A percentile compares a stretch with the other conserved stretches of the same genome.
These are phyloP conservation scores for Ophiobolus disseminans DNA, from an alignment of 2,329 filamentous ascomycete species.

Conservation along the genomic window DNA sequence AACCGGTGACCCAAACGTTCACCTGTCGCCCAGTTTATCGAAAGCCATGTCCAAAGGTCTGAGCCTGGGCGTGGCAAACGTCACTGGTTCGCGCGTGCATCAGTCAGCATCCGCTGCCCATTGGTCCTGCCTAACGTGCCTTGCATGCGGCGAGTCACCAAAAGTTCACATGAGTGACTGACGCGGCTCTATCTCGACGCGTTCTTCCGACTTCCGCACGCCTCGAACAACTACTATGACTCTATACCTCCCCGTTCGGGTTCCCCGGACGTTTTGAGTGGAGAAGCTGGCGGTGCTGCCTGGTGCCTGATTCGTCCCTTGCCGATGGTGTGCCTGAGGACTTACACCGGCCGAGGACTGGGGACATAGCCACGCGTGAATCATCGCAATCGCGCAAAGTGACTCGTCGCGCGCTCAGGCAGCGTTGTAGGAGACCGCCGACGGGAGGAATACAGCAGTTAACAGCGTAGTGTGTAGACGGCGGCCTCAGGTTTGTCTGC, in stretches of 20 bases:
- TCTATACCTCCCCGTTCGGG: conserved; percentile 22
- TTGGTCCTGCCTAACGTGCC: conserved; percentile 35
- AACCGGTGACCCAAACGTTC: conserved; percentile 36
- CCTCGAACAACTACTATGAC: conserved; percentile 26
- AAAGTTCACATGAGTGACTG: conserved; percentile 9
- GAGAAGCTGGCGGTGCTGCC: conserved; percentile 24
- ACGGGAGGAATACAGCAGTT: conserved; percentile 23
- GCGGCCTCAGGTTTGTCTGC: conserved; percentile 44
- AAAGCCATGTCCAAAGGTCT: conserved; percentile 24
- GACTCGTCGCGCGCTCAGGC: conserved; percentile 37
- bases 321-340: conserved; percentile 33
- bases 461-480: conserved; percentile 17
- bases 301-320: conserved; percentile 25
- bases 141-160: conserved; percentile 31
- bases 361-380: conserved; percentile 45
- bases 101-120: conserved; percentile 13
- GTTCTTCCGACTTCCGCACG: conserved; percentile 18
- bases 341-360: conserved; percentile 17
- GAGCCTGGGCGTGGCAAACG: conserved; percentile 28
- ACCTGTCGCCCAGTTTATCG: conserved; percentile 11
- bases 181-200: conserved; percentile 22
- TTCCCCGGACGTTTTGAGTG: conserved; percentile 6
- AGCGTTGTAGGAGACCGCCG: conserved; percentile 37
- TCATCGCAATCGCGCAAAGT: conserved; percentile 36
- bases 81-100: conserved; percentile 23